Percentiles rank a stretch among this genome's conserved stretches.
phyloP scores from a whole-genome alignment of 805 yeast species.

The Alloascoidea hylecoeti region DNA sequence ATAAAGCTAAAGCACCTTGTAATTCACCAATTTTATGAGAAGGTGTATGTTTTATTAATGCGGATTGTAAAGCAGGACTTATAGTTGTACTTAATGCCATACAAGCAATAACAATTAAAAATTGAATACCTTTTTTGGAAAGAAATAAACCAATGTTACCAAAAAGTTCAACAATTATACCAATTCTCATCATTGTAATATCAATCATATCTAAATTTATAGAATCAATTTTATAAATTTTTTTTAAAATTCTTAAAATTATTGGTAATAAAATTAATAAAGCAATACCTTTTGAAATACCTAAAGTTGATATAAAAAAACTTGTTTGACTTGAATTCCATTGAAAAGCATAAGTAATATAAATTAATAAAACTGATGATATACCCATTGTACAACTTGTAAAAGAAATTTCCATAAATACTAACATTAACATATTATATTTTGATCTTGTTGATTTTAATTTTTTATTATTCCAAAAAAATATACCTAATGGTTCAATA shows the following conservation, averaged over 20 bases:
- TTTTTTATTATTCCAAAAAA: not conserved
- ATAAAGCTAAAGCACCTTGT: slow-evolving; percentile 3
- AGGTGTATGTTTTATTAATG: not conserved
- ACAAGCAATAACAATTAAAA: slow-evolving; percentile 2
- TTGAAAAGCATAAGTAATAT: not conserved
- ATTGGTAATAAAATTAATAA: not conserved
- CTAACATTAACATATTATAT: not conserved
- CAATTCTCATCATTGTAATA: not conserved
- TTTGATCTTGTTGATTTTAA: not conserved
- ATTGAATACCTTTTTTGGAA: not conserved
- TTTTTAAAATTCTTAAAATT: not conserved
- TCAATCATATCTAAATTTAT: slow-evolving; percentile 1
- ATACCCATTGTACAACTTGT: not conserved
- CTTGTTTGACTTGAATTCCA: slow-evolving; percentile 1
- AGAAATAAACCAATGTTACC: not conserved
- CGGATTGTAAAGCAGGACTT: slow-evolving; percentile 1
- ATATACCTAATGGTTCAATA: slow-evolving; percentile 1
- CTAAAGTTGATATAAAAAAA: not conserved
- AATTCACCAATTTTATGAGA: slow-evolving; percentile 2
- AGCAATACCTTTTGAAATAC: not conserved
- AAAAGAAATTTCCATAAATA: not conserved
- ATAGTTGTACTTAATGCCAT: not conserved
- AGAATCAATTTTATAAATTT: not conserved
- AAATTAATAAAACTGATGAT: not conserved
- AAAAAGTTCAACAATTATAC: not conserved